A percentile compares a stretch with the other conserved stretches of the same genome.
Conservation (phyloP, 805 yeast species). For the Yarrowia sp. region DNA sequence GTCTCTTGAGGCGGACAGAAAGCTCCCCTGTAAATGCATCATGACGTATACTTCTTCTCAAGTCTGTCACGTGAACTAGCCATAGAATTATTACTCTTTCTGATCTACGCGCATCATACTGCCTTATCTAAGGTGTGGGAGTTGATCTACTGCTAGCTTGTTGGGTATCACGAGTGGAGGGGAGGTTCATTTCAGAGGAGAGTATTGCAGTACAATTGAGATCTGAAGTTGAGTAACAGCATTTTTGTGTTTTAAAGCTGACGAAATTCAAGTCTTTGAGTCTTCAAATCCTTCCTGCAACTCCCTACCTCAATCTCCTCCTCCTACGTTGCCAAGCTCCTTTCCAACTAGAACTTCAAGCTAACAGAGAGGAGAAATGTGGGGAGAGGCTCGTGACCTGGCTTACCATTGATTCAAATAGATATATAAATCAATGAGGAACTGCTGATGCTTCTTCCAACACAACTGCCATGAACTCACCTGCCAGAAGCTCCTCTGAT, state of each 20-base stretch:
- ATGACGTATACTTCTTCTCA: no score
- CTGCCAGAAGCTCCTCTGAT: background rate
- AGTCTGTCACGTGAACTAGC: no score
- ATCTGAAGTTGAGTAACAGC: no score
- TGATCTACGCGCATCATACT: background rate
- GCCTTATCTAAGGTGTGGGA: conserved; percentile 10
- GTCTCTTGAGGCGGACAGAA: no score
- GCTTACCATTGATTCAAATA: background rate
- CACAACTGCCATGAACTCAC: background rate
- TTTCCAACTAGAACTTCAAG: background rate
- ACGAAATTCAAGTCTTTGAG: no score
- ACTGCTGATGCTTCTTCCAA: no score
- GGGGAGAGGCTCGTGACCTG: conserved; percentile 1
- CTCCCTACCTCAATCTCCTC: no score
- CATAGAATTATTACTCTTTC: background rate
- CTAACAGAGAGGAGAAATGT: background rate
- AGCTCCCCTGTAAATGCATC: no score
- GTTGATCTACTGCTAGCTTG: conserved; percentile 9
- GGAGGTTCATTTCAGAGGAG: no score
- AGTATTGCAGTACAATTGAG: no score
- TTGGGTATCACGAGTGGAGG: background rate
- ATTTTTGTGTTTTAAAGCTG: no score
- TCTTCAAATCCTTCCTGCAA: no score
- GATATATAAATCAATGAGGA: background rate
- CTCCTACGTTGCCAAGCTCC: background rate